phyloP scores from a whole-genome alignment of 1,139 yeast species.

The Scheffersomyces insectosa region DNA sequence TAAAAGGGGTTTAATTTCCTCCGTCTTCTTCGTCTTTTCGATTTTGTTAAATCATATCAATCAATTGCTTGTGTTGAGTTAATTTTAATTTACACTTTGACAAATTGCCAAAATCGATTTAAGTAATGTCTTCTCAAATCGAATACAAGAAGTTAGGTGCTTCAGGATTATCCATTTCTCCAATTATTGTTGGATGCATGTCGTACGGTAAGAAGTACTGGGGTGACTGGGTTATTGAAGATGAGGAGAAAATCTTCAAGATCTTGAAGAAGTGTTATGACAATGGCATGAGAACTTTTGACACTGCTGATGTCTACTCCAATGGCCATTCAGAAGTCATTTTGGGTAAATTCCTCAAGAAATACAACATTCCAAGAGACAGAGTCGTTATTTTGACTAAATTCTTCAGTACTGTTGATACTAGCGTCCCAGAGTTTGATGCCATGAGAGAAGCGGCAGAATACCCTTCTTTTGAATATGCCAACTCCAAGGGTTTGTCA shows the following conservation, averaged over 20 bases:
- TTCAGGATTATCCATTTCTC: constrained; percentile 54
- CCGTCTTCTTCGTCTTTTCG: too few relatives aligned
- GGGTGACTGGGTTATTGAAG: constrained; percentile 50
- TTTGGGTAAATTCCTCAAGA: constrained; percentile 43
- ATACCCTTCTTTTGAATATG: constrained; percentile 7
- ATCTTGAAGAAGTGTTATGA: constrained; percentile 52
- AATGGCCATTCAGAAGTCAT: constrained; percentile 43
- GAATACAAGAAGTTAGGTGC: constrained; percentile 33
- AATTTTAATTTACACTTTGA: too few relatives aligned
- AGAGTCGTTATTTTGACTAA: constrained; percentile 50
- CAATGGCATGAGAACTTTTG: constrained; percentile 53
- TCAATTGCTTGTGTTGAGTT: too few relatives aligned
- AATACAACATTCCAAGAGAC: constrained; percentile 44
- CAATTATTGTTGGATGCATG: constrained; percentile 61
- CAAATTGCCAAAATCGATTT: too few relatives aligned
- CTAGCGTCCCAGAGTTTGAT: constrained; percentile 4
- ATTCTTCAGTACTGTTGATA: constrained; percentile 10
- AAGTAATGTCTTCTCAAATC: not conserved
- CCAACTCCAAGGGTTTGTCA: constrained; percentile 16
- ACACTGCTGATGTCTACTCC: constrained; percentile 52
- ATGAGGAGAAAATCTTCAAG: constrained; percentile 26
- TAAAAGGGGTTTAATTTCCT: too few relatives aligned
- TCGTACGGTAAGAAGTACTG: constrained; percentile 48
- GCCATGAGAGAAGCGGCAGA: constrained; percentile 5
- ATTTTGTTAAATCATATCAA: too few relatives aligned